Evolutionary conservation across 768 basidiomycete species (phyloP).

Genomic region (Suillus clintonianus): DNA sequence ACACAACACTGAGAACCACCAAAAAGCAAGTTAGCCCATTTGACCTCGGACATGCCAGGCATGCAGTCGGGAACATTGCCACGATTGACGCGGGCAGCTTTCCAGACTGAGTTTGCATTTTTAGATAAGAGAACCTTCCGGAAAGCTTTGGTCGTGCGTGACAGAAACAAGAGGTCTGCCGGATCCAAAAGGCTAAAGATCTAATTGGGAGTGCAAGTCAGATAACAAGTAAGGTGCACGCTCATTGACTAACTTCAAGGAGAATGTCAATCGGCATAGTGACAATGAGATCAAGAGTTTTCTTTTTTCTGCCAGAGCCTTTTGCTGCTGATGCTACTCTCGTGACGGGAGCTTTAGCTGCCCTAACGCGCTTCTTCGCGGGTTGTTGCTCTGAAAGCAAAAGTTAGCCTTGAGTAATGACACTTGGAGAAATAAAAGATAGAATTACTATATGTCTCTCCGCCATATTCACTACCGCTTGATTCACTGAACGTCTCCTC

Average conservation of each 20-base stretch:
- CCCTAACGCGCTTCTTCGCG: neutral
- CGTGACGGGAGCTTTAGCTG: neutral
- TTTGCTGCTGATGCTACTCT: neutral
- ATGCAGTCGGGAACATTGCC: constrained; percentile 21
- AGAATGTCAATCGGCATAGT: constrained; percentile 29
- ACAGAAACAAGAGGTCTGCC: constrained; percentile 30
- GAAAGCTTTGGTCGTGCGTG: constrained; percentile 28
- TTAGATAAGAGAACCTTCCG: constrained; percentile 26
- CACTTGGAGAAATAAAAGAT: neutral
- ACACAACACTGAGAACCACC: constrained; percentile 19
- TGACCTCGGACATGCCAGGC: constrained; percentile 24
- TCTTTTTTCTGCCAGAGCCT: neutral
- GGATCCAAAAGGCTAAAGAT: constrained; percentile 31
- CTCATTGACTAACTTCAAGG: constrained; percentile 21
- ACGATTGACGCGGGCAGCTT: constrained; percentile 3
- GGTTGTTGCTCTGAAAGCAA: neutral
- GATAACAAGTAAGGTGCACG: neutral
- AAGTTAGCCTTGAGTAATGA: neutral
- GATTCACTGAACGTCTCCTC: neutral
- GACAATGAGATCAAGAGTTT: constrained; percentile 12
- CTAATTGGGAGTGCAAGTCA: constrained; percentile 12
- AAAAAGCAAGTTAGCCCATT: constrained; percentile 31
- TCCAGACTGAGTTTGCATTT: constrained; percentile 27
- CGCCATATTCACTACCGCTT: neutral
- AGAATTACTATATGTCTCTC: neutral